These are phyloP conservation scores for Neohortaea acidophila DNA, from an alignment of 495 filamentous ascomycete genomes.

Conservation along the genomic window DNA sequence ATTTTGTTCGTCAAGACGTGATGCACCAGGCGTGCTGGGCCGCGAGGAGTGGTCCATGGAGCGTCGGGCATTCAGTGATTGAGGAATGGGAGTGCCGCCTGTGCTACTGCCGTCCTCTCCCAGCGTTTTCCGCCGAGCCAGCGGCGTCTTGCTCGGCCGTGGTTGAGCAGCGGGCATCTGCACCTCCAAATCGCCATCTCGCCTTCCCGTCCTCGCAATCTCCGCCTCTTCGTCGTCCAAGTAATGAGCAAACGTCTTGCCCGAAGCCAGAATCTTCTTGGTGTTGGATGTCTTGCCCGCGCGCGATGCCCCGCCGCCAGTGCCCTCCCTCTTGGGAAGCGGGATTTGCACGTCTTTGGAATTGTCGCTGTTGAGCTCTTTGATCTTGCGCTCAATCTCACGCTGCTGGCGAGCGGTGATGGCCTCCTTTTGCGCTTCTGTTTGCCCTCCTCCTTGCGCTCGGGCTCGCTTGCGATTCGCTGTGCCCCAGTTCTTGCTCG, in stretches of 20 bases:
- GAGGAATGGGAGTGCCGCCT: slow-evolving; percentile 10
- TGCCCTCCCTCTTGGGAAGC: slow-evolving; percentile 41
- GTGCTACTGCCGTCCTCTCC: slow-evolving; percentile 7
- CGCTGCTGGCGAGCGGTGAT: slow-evolving; percentile 61
- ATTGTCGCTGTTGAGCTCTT: slow-evolving; percentile 68
- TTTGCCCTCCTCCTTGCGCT: slow-evolving; percentile 20
- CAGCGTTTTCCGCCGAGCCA: slow-evolving; percentile 7
- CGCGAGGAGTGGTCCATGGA: neutral
- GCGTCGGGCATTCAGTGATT: neutral
- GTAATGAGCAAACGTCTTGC: slow-evolving; percentile 86
- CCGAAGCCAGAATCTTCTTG: slow-evolving; percentile 76
- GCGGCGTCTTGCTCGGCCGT: slow-evolving; percentile 19
- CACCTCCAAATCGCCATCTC: slow-evolving; percentile 12
- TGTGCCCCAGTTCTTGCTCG: slow-evolving; percentile 37
- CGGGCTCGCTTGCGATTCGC: slow-evolving; percentile 46
- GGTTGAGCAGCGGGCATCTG: slow-evolving; percentile 4
- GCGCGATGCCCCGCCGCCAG: slow-evolving; percentile 7
- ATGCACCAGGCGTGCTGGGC: slow-evolving; percentile 4
- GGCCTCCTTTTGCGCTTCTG: slow-evolving; percentile 31
- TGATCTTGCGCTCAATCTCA: slow-evolving; percentile 59
- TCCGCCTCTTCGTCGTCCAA: slow-evolving; percentile 77
- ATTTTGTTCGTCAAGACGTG: slow-evolving; percentile 17
- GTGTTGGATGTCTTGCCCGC: slow-evolving; percentile 55
- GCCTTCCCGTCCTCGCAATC: slow-evolving; percentile 25
- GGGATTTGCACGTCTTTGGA: slow-evolving; percentile 54